phyloP scores from a whole-genome alignment of 2,329 filamentous ascomycete species.

The Apiospora aurea region DNA sequence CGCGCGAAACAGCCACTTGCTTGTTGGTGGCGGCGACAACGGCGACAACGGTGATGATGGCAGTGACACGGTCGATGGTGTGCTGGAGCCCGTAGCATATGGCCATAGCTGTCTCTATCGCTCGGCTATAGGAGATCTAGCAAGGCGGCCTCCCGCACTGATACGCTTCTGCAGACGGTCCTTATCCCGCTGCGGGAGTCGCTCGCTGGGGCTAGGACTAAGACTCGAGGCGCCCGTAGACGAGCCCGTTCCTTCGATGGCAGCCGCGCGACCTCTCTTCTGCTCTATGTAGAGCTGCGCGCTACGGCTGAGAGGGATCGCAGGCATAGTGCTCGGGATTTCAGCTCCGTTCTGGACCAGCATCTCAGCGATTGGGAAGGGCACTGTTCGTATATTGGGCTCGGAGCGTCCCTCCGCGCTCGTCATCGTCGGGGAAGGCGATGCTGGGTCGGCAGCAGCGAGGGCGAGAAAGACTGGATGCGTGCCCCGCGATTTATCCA shows the following conservation, averaged over 20 bases:
- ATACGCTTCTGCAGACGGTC: constrained; percentile 81
- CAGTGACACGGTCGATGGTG: constrained; percentile 29
- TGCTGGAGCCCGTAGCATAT: constrained; percentile 19
- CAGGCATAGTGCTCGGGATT: constrained; percentile 76
- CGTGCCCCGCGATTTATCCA: constrained; percentile 86
- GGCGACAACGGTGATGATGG: background rate
- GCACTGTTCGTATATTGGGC: constrained; percentile 59
- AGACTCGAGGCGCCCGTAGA: constrained; percentile 59
- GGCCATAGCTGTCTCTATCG: constrained; percentile 45
- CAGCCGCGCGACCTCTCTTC: constrained; percentile 63
- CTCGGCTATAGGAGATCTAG: constrained; percentile 68
- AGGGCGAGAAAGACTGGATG: constrained; percentile 91
- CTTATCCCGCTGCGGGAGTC: constrained; percentile 63
- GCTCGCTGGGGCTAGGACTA: constrained; percentile 51
- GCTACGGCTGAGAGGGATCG: constrained; percentile 81
- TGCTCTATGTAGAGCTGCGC: constrained; percentile 87
- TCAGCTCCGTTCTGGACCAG: constrained; percentile 94
- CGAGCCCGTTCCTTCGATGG: constrained; percentile 46
- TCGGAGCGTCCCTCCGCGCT: constrained; percentile 48
- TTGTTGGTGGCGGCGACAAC: background rate
- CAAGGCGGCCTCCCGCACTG: constrained; percentile 77
- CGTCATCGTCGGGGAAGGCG: constrained; percentile 61
- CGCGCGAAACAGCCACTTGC: constrained; percentile 9
- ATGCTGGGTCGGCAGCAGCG: constrained; percentile 88
- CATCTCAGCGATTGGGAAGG: constrained; percentile 90